Evolutionary conservation across 352 stramenopile species (phyloP), one percentile per base, ranked within the genome.

Genomic region (Globisporangium okanoganense): DNA sequence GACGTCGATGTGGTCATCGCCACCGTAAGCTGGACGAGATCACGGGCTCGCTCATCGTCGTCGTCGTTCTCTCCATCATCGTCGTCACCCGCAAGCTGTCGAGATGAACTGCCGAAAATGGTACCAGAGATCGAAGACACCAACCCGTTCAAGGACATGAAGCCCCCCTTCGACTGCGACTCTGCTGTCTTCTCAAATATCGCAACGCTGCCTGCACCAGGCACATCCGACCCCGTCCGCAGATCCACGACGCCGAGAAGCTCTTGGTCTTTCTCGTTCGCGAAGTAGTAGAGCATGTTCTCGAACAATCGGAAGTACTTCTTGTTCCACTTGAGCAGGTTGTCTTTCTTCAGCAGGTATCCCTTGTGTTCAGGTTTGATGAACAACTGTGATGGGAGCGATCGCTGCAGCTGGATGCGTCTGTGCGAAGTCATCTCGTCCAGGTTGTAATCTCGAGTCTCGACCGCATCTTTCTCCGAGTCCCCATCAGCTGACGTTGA

Each of bases 241-340:
- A 96, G 57, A 64, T 96, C 85, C 38, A 96, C 85, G 52, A 96
- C 85, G 49, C 87, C 87, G 1, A 94, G 70, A 9, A 96, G 62
- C 47, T 92, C 85, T 63, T 95, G 84, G 41, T 96, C 87, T 0
- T 75, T 79, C 60, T 95, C 84, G n/a, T 76, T 90, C 18, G 79
- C 74, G 55, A 96, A 96, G 64, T 95, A 96, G 71, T 94, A 96
- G 29, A 96, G 58, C 82, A 94, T 94, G 61, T 91, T 77, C 47
- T 92, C 84, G 56, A 93, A 92, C 52, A 96, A 61, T 8, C 87
- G 82, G 56, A 96, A 96, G 61, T 95, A 96, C 58, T 87, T 87
- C 58, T 90, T 87, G 65, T 90, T 91, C 87, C 87, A 96, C 73
- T 95, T 94, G 35, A 96, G 79, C 65, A 93, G 72, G 47, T 87